Base-by-base conservation (phyloP, 2,329 filamentous ascomycete genomes). In the Curvularia eragrostidis region DNA sequence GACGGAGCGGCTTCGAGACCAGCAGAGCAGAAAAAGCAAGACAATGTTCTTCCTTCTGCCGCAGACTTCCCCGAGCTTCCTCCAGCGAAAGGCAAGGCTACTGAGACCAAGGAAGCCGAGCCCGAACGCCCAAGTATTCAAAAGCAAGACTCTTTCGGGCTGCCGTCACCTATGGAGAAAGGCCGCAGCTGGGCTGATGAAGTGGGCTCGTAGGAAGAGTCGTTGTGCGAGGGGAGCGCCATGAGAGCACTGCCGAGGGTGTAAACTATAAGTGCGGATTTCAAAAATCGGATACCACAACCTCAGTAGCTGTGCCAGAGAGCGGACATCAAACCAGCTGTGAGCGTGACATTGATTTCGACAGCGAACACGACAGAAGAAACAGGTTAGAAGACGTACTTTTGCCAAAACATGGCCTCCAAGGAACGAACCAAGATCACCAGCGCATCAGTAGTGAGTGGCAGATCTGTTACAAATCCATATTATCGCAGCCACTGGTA, bases 61-160 rank as follows among this genome's bases (percentile, higher is more conserved):
- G 72, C 78, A 24, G 81, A 83, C 46, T 83, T 83, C 59, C 81
- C 81, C 5, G 77, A 79, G 10, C 65, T 83, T 15, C 78, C 80
- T 10, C 54, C 68, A 10, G 48, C 65, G 1, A 53, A 65, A 12
- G 68, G 64, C 44, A 72, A 69, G 36, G 55, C 65, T 26, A 39
- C 52, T 9, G 68, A 70, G 24, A 42, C 66, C 30, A 66, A 70
- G 23, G 65, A 67, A 5, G 30, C 51, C 4, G 61, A 67, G 26
- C 56, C 65, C 10, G 66, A 67, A n/a, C 58, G 63, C 4, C 72
- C 72, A 8, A 55, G 44, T 2, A 50, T 75, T 34, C 69, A 71
- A 36, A 75, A 74, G 36, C 63, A 68, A 44, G 74, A 76, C 21
- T 71, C 66, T 0, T 74, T 76, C 36, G 75, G 74, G 9, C 21